Conservation (phyloP, 2,329 filamentous ascomycete species). For the Aspergillus caelatus region DNA sequence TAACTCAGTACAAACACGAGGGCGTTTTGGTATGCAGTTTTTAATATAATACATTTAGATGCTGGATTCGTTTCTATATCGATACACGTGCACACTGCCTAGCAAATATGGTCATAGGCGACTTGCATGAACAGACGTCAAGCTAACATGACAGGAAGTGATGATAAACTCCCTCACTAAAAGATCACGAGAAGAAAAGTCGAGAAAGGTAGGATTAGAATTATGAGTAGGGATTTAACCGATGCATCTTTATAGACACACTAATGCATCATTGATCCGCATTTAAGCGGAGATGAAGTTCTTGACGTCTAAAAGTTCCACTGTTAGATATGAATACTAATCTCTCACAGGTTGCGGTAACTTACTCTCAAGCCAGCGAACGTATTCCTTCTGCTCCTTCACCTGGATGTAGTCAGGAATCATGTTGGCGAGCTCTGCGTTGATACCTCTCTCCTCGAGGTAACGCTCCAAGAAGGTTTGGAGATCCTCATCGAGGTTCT, state of each 20-base stretch:
- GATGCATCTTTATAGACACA: background rate
- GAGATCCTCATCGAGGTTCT: constrained; percentile 92
- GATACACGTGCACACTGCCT: constrained; percentile 21
- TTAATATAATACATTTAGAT: constrained; percentile 18
- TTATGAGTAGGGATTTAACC: constrained; percentile 13
- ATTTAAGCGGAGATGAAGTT: constrained; percentile 73
- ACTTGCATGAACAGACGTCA: constrained; percentile 2
- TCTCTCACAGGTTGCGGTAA: constrained; percentile 12
- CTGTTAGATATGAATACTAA: constrained; percentile 12
- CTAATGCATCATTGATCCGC: background rate
- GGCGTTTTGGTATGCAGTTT: background rate
- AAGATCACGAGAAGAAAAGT: background rate
- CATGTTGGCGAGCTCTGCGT: constrained; percentile 82
- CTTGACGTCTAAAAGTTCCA: constrained; percentile 67
- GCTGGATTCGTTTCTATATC: constrained; percentile 27
- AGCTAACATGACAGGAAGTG: constrained; percentile 8
- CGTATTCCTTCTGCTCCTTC: constrained; percentile 98
- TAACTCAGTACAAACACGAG: background rate
- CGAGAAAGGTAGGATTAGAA: background rate
- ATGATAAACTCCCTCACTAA: background rate
- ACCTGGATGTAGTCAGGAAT: constrained; percentile 94
- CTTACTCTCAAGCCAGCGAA: constrained; percentile 78
- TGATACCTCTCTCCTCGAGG: constrained; percentile 91
- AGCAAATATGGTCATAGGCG: background rate
- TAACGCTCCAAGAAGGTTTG: constrained; percentile 91